Percentiles rank a stretch among this genome's conserved stretches.
Conservation (phyloP, 208 protist species). For the Crithidia thermophila region DNA sequence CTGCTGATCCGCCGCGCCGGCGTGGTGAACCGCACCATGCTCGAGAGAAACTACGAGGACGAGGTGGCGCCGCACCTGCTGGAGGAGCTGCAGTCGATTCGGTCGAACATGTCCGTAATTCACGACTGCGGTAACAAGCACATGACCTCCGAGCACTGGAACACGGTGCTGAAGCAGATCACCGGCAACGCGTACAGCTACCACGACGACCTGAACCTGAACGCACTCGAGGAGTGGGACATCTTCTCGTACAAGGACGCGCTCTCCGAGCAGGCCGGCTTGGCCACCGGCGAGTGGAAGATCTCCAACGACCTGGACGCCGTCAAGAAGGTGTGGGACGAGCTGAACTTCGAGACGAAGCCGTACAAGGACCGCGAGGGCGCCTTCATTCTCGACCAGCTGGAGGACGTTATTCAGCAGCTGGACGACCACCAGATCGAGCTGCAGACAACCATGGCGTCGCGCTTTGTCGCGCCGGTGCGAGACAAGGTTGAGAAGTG, state of each 20-base stretch:
- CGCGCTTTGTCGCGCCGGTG: slow-evolving; percentile 88
- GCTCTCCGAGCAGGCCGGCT: slow-evolving; percentile 86
- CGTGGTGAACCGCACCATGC: slow-evolving; percentile 67
- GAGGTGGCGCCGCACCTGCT: slow-evolving; percentile 81
- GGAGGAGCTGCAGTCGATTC: slow-evolving; percentile 77
- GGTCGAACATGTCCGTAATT: slow-evolving; percentile 84
- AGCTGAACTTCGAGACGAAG: slow-evolving; percentile 76
- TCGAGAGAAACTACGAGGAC: slow-evolving; percentile 86
- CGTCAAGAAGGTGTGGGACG: slow-evolving; percentile 89
- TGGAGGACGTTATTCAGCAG: slow-evolving; percentile 94
- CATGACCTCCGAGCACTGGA: slow-evolving; percentile 91
- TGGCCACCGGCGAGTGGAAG: slow-evolving; percentile 94
- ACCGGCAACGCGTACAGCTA: slow-evolving; percentile 85
- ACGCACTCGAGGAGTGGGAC: slow-evolving; percentile 76
- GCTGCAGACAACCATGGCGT: slow-evolving; percentile 92
- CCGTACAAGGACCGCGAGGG: slow-evolving; percentile 87
- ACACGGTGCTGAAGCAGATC: slow-evolving; percentile 91
- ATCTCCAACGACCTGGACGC: slow-evolving; percentile 92
- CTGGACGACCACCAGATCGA: slow-evolving; percentile 93
- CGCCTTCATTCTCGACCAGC: slow-evolving; percentile 86
- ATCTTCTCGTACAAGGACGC: slow-evolving; percentile 88
- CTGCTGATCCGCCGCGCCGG: slow-evolving; percentile 70
- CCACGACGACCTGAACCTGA: slow-evolving; percentile 86
- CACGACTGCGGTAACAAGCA: slow-evolving; percentile 94
- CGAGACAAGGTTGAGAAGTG: slow-evolving; percentile 89